Conservation (phyloP, 2,329 filamentous ascomycete species). For the Aureobasidium sp. region DNA sequence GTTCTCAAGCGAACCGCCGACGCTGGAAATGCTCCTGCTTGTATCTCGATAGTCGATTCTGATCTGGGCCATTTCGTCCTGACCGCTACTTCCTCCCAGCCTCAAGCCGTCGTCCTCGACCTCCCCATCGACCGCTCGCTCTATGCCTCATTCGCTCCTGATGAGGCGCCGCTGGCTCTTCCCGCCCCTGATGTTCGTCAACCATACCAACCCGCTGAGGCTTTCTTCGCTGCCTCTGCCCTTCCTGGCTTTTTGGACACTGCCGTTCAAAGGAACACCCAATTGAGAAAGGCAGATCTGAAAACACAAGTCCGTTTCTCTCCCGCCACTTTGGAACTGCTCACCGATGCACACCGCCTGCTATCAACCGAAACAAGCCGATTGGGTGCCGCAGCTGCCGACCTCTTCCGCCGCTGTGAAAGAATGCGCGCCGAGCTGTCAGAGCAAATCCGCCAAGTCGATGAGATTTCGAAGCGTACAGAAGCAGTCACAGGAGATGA, state of each 20-base stretch:
- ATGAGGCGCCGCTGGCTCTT: conserved; percentile 18
- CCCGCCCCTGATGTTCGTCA: conserved; percentile 55
- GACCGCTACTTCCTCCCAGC: conserved; percentile 40
- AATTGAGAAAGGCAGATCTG: conserved; percentile 53
- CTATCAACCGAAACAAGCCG: conserved; percentile 62
- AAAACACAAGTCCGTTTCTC: conserved; percentile 64
- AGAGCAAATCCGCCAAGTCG: conserved; percentile 59
- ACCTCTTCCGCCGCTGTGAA: conserved; percentile 65
- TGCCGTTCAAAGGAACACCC: conserved; percentile 42
- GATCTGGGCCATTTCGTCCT: conserved; percentile 53
- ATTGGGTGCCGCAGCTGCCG: conserved; percentile 62
- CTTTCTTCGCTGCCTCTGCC: conserved; percentile 51
- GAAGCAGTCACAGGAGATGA: conserved; percentile 59
- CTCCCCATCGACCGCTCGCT: conserved; percentile 29
- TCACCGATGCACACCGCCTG: conserved; percentile 66
- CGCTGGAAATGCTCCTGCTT: conserved; percentile 29
- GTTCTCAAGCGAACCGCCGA: conserved; percentile 34
- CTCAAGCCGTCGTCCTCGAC: conserved; percentile 47
- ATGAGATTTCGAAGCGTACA: conserved; percentile 58
- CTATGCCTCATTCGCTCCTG: conserved; percentile 16
- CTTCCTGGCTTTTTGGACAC: conserved; percentile 51
- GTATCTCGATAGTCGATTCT: conserved; percentile 48
- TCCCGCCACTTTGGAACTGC: conserved; percentile 61
- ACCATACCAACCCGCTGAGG: conserved; percentile 56
- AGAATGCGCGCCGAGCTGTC: conserved; percentile 60